These are phyloP conservation scores for Boeremia exigua DNA, from an alignment of 2,329 filamentous ascomycete species.

Conservation along the genomic window DNA sequence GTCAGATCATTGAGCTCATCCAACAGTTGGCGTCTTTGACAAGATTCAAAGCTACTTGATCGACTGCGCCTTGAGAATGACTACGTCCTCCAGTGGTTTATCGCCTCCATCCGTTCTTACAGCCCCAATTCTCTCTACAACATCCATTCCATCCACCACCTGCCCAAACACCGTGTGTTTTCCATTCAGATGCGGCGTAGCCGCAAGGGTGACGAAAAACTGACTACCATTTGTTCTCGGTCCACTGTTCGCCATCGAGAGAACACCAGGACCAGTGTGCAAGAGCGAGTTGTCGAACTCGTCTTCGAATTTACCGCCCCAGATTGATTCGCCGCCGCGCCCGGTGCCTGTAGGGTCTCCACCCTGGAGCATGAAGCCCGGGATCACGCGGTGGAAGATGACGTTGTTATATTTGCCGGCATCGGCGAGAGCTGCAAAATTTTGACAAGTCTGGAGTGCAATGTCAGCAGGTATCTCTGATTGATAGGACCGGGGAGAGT, in stretches of 20 bases:
- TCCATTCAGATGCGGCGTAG: constrained; percentile 95
- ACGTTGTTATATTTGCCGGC: constrained; percentile 88
- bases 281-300: constrained; percentile 80
- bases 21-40: too few relatives aligned
- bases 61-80: constrained; percentile 74
- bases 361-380: constrained; percentile 94
- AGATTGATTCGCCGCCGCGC: constrained; percentile 86
- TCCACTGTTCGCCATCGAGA: constrained; percentile 95
- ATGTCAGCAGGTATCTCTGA: neutral
- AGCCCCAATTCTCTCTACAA: constrained; percentile 84
- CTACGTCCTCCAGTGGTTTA: constrained; percentile 79
- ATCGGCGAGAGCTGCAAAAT: constrained; percentile 80
- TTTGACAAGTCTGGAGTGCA: constrained; percentile 68
- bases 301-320: constrained; percentile 91
- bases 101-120: constrained; percentile 85
- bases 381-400: constrained; percentile 92
- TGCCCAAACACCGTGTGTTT: constrained; percentile 97
- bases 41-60: too few relatives aligned
- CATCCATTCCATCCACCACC: constrained; percentile 79
- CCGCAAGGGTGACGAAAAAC: constrained; percentile 94
- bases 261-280: constrained; percentile 87
- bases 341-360: constrained; percentile 95
- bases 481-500: too few relatives aligned
- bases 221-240: constrained; percentile 93
- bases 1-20: too few relatives aligned